Percentiles rank a stretch among this genome's conserved stretches.
Evolutionary conservation across 202 grass and related monocot species (phyloP).

Genomic region (Hordeum pubiflorum): DNA sequence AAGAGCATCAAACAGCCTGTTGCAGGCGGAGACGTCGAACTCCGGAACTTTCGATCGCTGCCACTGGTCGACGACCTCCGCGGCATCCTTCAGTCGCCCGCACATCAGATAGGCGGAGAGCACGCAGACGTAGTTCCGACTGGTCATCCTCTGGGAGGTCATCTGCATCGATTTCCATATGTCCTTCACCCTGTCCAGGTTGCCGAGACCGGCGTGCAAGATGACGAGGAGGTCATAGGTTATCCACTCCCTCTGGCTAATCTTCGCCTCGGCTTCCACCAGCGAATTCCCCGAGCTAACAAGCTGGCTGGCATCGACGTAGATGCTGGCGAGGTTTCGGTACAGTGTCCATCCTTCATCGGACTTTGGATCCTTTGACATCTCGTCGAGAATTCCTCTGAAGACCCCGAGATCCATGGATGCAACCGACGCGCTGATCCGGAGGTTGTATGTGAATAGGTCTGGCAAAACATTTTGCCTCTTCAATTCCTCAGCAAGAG

Average conservation of each 20-base stretch:
- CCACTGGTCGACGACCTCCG: constrained; percentile 65
- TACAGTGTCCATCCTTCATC: constrained; percentile 61
- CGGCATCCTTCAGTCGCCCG: constrained; percentile 41
- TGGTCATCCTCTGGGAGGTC: constrained; percentile 58
- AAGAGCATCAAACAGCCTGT: constrained; percentile 37
- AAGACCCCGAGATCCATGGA: constrained; percentile 46
- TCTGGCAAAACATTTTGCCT: constrained; percentile 46
- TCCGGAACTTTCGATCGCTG: constrained; percentile 53
- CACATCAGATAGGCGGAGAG: constrained; percentile 56
- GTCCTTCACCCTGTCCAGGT: constrained; percentile 51
- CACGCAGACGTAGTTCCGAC: constrained; percentile 55
- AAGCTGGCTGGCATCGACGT: constrained; percentile 42
- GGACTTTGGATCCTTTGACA: constrained; percentile 48
- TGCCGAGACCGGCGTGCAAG: constrained; percentile 51
- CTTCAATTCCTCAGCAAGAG: constrained; percentile 48
- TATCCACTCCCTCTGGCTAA: constrained; percentile 71
- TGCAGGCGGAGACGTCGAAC: constrained; percentile 55
- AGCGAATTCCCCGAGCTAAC: constrained; percentile 29
- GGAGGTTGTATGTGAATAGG: constrained; percentile 83
- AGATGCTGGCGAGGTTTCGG: constrained; percentile 42
- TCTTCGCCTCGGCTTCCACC: constrained; percentile 50
- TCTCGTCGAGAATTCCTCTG: constrained; percentile 56
- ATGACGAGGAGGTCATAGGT: constrained; percentile 67
- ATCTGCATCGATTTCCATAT: constrained; percentile 78
- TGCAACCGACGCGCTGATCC: constrained; percentile 51